These are phyloP conservation scores for Metrosideros polymorpha DNA, from an alignment of 441 rosid species.

Conservation along the genomic window DNA sequence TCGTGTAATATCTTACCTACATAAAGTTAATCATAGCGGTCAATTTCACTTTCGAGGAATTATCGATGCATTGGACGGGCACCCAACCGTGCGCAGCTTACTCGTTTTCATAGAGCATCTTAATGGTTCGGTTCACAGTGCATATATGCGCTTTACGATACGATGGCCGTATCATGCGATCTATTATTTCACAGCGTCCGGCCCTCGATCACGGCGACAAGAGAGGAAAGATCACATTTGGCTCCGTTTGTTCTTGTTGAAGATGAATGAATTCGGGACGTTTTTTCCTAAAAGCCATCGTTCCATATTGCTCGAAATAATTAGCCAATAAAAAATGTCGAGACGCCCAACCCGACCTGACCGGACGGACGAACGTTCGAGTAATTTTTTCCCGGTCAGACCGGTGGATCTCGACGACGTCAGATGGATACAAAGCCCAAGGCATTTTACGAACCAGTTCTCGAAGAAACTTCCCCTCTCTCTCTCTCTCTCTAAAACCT, in stretches of 20 bases:
- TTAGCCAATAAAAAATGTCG: not conserved
- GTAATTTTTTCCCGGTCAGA: not conserved
- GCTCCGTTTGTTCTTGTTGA: not conserved
- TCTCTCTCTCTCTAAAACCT: not conserved
- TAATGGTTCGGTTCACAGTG: fast-evolving
- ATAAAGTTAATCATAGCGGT: too few relatives aligned
- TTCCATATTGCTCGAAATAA: not conserved
- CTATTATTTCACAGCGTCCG: not conserved
- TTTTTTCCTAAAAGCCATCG: not conserved
- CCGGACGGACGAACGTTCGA: too few relatives aligned
- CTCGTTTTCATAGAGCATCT: not conserved
- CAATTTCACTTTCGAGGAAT: not conserved
- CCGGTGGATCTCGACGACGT: not conserved
- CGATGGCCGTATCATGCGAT: fast-evolving
- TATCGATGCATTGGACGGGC: fast-evolving
- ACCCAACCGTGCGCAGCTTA: fast-evolving
- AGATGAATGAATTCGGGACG: fast-evolving
- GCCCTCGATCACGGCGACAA: too few relatives aligned
- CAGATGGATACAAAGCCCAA: not conserved
- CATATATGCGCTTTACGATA: fast-evolving
- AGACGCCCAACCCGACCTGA: too few relatives aligned
- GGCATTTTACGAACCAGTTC: not conserved
- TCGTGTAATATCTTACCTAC: too few relatives aligned
- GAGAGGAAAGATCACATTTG: not conserved
- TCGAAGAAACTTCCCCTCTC: not conserved